These are phyloP conservation scores for Leucoagaricus sp. DNA, from an alignment of 1,284 basidiomycete species.

Conservation along the genomic window DNA sequence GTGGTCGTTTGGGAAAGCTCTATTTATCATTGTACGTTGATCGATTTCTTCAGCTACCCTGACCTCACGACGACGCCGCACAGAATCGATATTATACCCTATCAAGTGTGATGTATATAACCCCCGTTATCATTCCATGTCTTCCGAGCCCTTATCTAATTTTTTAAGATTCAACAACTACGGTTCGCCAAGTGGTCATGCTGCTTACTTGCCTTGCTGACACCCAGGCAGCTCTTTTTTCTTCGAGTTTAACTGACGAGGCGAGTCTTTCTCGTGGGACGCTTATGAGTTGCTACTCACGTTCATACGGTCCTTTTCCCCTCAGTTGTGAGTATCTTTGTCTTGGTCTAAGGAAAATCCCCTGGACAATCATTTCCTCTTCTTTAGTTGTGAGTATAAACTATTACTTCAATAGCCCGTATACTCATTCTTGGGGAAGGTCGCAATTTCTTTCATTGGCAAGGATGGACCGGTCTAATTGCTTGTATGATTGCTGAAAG, in stretches of 20 bases:
- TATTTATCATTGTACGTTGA: conserved; percentile 50
- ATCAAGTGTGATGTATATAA: conserved; percentile 50
- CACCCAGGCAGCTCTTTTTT: conserved; percentile 30
- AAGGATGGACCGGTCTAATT: conserved; percentile 57
- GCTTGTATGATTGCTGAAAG: conserved; percentile 55
- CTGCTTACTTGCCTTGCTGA: no score
- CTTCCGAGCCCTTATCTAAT: background rate
- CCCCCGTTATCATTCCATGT: background rate
- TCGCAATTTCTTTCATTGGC: conserved; percentile 52
- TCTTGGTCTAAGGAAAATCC: no score
- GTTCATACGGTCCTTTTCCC: background rate
- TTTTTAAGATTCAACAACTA: conserved; percentile 50
- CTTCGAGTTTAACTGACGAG: conserved; percentile 25
- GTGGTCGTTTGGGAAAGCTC: conserved; percentile 51
- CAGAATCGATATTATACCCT: conserved; percentile 61
- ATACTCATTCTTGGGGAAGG: conserved; percentile 23
- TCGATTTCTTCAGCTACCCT: conserved; percentile 5
- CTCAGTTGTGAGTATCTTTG: conserved; percentile 17
- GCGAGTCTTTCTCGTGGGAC: conserved; percentile 20
- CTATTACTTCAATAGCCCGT: background rate
- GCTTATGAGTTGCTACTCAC: background rate
- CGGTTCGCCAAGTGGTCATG: no score
- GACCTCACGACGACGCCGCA: background rate
- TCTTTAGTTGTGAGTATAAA: background rate
- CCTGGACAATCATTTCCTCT: background rate